phyloP scores from a whole-genome alignment of 805 yeast genomes.

The Lipomyces mesembrius region DNA sequence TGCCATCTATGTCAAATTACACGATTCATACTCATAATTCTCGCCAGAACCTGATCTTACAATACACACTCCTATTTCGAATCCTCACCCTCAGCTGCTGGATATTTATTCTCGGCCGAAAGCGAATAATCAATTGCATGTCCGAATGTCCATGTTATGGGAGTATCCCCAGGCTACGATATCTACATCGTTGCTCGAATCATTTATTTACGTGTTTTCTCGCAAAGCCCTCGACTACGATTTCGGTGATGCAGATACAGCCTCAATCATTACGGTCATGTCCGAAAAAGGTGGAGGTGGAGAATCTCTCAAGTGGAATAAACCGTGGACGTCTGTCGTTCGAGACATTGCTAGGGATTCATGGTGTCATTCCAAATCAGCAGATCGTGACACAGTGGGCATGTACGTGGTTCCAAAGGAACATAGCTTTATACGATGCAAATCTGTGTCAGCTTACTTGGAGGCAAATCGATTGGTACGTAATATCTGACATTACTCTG shows the following conservation, averaged over 20 bases:
- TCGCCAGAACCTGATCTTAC: slow-evolving; percentile 34
- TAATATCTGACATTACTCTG: neutral
- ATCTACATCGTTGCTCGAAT: slow-evolving; percentile 73
- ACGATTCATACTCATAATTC: slow-evolving; percentile 37
- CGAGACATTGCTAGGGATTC: slow-evolving; percentile 90
- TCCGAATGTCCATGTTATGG: slow-evolving; percentile 91
- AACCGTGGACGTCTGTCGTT: slow-evolving; percentile 50
- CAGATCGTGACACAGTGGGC: slow-evolving; percentile 54
- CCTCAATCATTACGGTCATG: slow-evolving; percentile 31
- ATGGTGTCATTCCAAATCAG: slow-evolving; percentile 66
- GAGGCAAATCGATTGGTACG: slow-evolving; percentile 82
- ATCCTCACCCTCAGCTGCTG: slow-evolving; percentile 55
- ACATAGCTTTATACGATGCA: slow-evolving; percentile 69
- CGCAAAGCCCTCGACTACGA: slow-evolving; percentile 53
- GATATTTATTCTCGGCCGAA: slow-evolving; percentile 65
- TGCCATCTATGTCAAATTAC: slow-evolving; percentile 55
- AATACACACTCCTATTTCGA: slow-evolving; percentile 48
- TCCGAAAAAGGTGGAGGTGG: neutral
- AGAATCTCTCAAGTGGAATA: slow-evolving; percentile 26
- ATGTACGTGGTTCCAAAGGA: slow-evolving; percentile 72
- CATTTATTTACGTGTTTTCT: slow-evolving; percentile 71
- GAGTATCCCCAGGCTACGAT: slow-evolving; percentile 77
- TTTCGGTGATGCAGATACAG: slow-evolving; percentile 43
- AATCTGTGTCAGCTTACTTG: slow-evolving; percentile 78
- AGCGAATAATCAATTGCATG: slow-evolving; percentile 60